Evolutionary conservation across 257 asterid species (phyloP), one percentile per base, ranked within the genome.

Genomic region (Ilex asprella): DNA sequence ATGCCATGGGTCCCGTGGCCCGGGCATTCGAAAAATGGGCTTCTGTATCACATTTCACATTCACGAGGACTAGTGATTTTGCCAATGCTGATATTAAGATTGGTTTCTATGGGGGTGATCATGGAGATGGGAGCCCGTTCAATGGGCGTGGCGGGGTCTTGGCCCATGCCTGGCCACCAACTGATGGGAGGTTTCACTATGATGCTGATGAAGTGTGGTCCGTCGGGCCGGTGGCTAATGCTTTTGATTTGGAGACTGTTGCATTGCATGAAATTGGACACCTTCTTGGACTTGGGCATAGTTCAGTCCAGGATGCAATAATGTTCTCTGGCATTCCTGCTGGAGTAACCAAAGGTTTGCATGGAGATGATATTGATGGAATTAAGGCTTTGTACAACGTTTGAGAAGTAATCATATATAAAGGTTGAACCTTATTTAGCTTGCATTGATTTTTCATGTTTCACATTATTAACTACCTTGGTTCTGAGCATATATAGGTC

Each of bases 251-350:
- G 50, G 70, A 79, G 55, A 66, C 70, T 0, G 57, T 72, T 46
- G 81, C 84, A 1, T 1, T 78, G 27, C 84, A 78, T 63, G 81
- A 79, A 56, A 72, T 79, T 6, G 84, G 84, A 15, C 81, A 79
- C 35, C 72, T 75, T 35, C 76, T 75, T 13, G 84, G 81, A 11
- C 76, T 79, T 2, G 76, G 60, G 1, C 84, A 79, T 41, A 75
- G 77, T 54, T 3, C 47, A 0, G 66, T 66, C 46, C 43, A n/a
- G 30, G 61, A 8, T 5, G 79, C 79, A 6, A 56, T 72, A 11
- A 79, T 79, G 85, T 70, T 10, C 12, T 58, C 79, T 2, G 0
- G 12, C n/a, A 57, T 76, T 41, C 2, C 16, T 2, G 0, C 32
- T 3, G 82, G 78, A 10, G 39, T 0, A 32, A 61, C 44, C 11